Evolutionary conservation across 169 alveolate genomes (phyloP).

Genomic region (Plasmodium gaboni): DNA sequence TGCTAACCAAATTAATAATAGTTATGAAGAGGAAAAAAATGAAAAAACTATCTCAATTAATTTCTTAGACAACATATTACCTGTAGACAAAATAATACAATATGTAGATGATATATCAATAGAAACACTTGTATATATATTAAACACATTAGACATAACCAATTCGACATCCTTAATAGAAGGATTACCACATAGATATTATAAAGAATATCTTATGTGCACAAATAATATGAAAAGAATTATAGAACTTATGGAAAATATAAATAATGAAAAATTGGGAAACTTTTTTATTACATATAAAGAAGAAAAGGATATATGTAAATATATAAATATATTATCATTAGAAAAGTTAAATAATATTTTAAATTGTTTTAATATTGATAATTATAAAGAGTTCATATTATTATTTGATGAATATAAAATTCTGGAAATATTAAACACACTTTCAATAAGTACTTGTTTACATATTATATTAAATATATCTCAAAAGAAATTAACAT

Average conservation of each 20-base stretch:
- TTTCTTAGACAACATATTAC: no score
- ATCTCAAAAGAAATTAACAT: slow-evolving; percentile 39
- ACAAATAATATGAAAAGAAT: not conserved
- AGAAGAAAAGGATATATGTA: slow-evolving; percentile 25
- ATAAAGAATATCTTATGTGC: no score
- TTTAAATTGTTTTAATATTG: slow-evolving; percentile 31
- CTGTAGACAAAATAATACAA: no score
- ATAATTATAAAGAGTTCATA: slow-evolving; percentile 46
- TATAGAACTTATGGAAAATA: not conserved
- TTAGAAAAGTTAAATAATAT: slow-evolving; percentile 34
- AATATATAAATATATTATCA: slow-evolving; percentile 39
- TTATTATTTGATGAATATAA: slow-evolving; percentile 31
- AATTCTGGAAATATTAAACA: slow-evolving; percentile 27
- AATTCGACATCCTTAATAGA: no score
- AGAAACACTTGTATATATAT: no score
- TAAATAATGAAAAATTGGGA: slow-evolving; percentile 16
- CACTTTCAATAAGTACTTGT: slow-evolving; percentile 36
- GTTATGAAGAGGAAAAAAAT: no score
- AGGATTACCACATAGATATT: no score
- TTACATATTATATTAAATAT: slow-evolving; percentile 31
- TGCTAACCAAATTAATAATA: no score
- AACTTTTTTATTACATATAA: slow-evolving; percentile 26
- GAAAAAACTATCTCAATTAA: no score
- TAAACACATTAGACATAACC: no score
- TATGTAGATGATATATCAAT: no score